A percentile compares a stretch with the other conserved stretches of the same genome.
phyloP scores from a whole-genome alignment of 441 rosid species.

The Pelargonium cotyledonis region DNA sequence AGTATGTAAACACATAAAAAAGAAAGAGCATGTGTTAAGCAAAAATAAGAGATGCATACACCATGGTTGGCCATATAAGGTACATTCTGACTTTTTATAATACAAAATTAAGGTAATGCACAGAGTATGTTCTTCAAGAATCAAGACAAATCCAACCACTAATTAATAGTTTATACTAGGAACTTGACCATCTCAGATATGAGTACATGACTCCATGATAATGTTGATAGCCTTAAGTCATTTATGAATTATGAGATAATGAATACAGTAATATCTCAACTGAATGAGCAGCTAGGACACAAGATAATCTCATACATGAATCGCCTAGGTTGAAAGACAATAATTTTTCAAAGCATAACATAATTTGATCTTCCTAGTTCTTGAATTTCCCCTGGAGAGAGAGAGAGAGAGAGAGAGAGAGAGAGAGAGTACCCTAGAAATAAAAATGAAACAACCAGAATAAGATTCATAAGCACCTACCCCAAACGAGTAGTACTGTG shows the following conservation, averaged over 20 bases:
- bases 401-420: too few relatives aligned
- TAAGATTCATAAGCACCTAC: constrained; percentile 33
- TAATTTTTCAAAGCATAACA: too few relatives aligned
- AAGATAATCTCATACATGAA: too few relatives aligned
- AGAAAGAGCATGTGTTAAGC: not conserved
- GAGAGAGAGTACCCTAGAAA: too few relatives aligned
- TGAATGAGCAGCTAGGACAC: too few relatives aligned
- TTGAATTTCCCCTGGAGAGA: too few relatives aligned
- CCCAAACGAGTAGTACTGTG: constrained; percentile 61
- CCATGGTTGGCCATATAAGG: not conserved
- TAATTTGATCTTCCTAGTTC: too few relatives aligned
- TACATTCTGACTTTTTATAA: not conserved
- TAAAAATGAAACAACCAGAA: not conserved
- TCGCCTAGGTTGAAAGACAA: too few relatives aligned
- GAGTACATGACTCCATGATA: not conserved
- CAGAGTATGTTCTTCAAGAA: not conserved
- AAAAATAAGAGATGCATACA: not conserved
- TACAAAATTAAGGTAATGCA: not conserved
- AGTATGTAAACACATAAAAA: too few relatives aligned
- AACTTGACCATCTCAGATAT: not conserved
- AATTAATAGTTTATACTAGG: not conserved
- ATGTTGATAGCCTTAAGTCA: too few relatives aligned
- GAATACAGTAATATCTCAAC: too few relatives aligned
- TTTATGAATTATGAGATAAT: too few relatives aligned
- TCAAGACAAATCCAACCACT: not conserved